Evolutionary conservation across 768 basidiomycete genomes (phyloP), one percentile per base, ranked within the genome.

Genomic region (Pleurotus djamor): DNA sequence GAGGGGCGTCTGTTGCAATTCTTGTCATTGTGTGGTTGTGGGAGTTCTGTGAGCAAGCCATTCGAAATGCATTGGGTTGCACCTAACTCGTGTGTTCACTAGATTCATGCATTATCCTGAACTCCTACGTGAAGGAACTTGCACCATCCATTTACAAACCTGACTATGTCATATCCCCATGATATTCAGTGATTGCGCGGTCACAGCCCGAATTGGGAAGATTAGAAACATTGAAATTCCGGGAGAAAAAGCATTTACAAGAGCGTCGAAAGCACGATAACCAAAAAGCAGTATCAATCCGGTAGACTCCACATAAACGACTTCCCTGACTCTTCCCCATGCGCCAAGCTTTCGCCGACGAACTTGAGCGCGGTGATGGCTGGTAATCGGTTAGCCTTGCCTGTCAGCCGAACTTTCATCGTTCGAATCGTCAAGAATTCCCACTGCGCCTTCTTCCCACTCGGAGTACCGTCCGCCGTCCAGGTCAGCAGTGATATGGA

Each of bases 401-500:
- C 35, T 34, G 35, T 50, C 57, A 50, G 64, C 66, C 63, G 76
- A 56, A 81, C 80, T 69, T 87, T 84, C 79, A 96, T 79, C 59
- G 80, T 82, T 64, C 89, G 77, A 58, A 92, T 74, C 12, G 85
- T 84, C 8, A 83, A 74, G 72, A 96, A 88, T 65, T 87, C 80
- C 92, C 92, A 95, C 52, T 75, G 74, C 1, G 92, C 87, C 65
- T 80, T 83, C 66, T 87, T 80, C 0, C 82, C 87, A 57, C 79
- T 75, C 0, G 83, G 85, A 0, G 91, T 89, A 10, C 84, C 83
- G 60, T 94, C 88, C 0, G 91, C 82, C 13, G 85, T 89, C 89
- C 94, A 94, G 1, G 94, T 91, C 61, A 91, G 79, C n/a, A 97
- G 74, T 0, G 84, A 84, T 56, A 94, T 87, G 2, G 85, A 81